These are phyloP conservation scores for Chytriomyces confervae DNA, from an alignment of 192 early-diverging fungal species.

Conservation along the genomic window DNA sequence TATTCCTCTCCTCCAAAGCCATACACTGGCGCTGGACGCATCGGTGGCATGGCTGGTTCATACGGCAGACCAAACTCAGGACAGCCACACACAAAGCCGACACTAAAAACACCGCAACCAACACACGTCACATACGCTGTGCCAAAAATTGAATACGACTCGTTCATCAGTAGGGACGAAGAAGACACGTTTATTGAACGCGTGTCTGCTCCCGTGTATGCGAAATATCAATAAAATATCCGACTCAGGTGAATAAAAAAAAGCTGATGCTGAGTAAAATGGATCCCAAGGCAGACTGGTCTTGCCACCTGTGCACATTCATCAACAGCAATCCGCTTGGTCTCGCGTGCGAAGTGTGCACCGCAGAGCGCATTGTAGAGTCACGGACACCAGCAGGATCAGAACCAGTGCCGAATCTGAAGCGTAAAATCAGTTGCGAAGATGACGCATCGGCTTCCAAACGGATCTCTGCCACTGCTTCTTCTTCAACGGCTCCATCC, in stretches of 20 bases:
- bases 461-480: neutral
- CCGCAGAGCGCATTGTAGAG: neutral
- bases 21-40: no score
- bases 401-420: neutral
- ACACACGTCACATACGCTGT: constrained; percentile 14
- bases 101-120: neutral
- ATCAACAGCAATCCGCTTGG: constrained; percentile 5
- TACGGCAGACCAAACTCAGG: no score
- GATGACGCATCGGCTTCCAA: constrained; percentile 1
- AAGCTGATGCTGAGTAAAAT: no score
- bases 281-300: neutral
- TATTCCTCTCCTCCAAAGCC: no score
- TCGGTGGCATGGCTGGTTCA: no score
- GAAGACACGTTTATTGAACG: constrained; percentile 36
- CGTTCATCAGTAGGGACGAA: constrained; percentile 13
- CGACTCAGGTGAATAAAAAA: no score
- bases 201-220: constrained; percentile 11
- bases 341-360: constrained; percentile 20
- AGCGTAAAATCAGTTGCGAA: neutral
- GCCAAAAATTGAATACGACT: constrained; percentile 32
- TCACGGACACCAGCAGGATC: neutral
- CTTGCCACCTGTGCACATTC: constrained; percentile 14
- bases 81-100: no score
- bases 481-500: neutral
- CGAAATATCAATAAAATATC: constrained; percentile 2